Percentiles rank a stretch among this genome's conserved stretches.
These are phyloP conservation scores for Melaleuca quinquenervia DNA, from an alignment of 345 rosid species.

Conservation along the genomic window DNA sequence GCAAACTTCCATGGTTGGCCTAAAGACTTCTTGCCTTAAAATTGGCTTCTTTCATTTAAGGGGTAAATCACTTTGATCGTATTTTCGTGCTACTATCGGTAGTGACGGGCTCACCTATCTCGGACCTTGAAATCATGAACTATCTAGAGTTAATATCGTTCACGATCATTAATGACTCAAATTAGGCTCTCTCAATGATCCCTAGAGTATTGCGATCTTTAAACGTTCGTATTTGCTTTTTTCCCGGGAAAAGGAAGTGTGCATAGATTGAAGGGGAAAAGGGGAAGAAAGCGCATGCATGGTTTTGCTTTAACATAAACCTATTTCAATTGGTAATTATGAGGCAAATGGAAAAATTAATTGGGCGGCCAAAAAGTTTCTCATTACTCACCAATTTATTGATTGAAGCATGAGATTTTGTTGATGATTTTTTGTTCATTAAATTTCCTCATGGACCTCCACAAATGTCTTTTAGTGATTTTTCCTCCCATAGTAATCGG, in stretches of 20 bases:
- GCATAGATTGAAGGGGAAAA: not conserved
- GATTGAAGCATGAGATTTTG: not conserved
- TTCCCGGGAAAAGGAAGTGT: not conserved
- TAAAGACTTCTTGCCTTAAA: not conserved
- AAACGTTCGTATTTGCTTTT: no score
- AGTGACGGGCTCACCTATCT: rapidly evolving
- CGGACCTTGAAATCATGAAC: not conserved
- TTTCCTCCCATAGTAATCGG: not conserved
- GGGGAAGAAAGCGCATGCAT: not conserved
- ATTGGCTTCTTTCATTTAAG: not conserved
- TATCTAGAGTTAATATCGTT: rapidly evolving
- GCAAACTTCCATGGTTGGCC: not conserved
- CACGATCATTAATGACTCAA: rapidly evolving
- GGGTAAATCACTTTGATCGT: not conserved
- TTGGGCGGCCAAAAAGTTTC: rapidly evolving
- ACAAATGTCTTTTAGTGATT: not conserved
- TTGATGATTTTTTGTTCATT: not conserved
- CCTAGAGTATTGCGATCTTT: no score
- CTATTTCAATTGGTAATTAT: not conserved
- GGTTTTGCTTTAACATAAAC: not conserved
- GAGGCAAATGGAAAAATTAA: not conserved
- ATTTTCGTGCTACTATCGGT: not conserved
- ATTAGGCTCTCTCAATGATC: not conserved
- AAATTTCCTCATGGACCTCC: not conserved
- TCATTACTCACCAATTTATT: not conserved